Evolutionary conservation across 2,329 filamentous ascomycete genomes (phyloP).

Genomic region (Phyllachora maydis): DNA sequence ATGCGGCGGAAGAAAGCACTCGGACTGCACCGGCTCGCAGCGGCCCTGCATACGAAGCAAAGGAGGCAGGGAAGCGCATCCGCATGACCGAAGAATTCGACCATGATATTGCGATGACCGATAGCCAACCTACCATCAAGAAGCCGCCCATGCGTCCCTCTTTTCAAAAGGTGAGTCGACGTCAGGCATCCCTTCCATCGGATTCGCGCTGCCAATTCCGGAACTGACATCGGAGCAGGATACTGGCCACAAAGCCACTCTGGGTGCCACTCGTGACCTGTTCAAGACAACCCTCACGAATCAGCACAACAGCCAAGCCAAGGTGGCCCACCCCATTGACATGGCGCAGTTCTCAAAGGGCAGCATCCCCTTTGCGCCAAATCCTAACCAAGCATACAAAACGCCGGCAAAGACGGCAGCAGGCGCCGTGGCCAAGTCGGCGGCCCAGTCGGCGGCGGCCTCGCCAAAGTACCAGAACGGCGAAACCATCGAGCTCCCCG

Average conservation of each 20-base stretch:
- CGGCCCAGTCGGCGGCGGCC: constrained; percentile 37
- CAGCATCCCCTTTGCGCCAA: constrained; percentile 75
- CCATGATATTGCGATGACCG: constrained; percentile 32
- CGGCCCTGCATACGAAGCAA: constrained; percentile 41
- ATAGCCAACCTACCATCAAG: constrained; percentile 38
- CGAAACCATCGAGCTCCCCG: constrained; percentile 77
- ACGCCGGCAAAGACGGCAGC: constrained; percentile 37
- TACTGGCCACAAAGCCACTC: too few relatives aligned
- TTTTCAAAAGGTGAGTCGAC: constrained; percentile 49
- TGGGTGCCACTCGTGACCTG: constrained; percentile 26
- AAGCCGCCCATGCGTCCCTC: constrained; percentile 74
- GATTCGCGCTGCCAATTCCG: too few relatives aligned
- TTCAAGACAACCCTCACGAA: constrained; percentile 46
- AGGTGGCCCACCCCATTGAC: constrained; percentile 50
- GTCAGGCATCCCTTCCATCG: too few relatives aligned
- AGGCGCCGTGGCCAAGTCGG: constrained; percentile 40
- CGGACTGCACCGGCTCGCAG: constrained; percentile 25
- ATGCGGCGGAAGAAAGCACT: constrained; percentile 33
- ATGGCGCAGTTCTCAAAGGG: constrained; percentile 77
- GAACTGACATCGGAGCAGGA: too few relatives aligned
- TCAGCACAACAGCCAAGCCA: constrained; percentile 44
- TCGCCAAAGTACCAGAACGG: constrained; percentile 78
- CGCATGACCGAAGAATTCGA: constrained; percentile 56
- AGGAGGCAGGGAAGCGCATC: constrained; percentile 62
- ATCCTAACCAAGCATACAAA: constrained; percentile 43